A percentile compares a stretch with the other conserved stretches of the same genome.
Evolutionary conservation across 73 alveolate species (phyloP).

Genomic region (Effrenium voratum): DNA sequence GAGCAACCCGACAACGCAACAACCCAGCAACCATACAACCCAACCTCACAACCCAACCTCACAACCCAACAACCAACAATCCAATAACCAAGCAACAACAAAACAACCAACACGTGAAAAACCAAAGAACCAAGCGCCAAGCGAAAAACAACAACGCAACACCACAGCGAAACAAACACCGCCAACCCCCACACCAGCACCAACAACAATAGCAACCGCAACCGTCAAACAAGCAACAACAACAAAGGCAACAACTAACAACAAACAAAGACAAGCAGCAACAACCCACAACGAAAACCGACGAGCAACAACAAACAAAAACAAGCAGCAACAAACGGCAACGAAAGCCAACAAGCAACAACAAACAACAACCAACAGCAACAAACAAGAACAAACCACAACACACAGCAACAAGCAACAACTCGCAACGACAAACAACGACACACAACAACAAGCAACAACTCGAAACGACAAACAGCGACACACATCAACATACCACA

Average conservation of each 20-base stretch:
- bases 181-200: background rate
- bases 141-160: background rate
- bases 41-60: background rate
- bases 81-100: background rate
- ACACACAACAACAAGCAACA: too few species aligned
- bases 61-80: background rate
- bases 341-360: too few species aligned
- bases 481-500: too few species aligned
- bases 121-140: background rate
- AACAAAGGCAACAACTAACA: background rate
- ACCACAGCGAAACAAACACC: background rate
- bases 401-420: too few species aligned
- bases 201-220: background rate
- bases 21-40: background rate
- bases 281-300: background rate
- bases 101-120: background rate
- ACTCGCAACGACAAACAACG: too few species aligned
- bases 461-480: too few species aligned
- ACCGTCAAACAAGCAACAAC: background rate
- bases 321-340: background rate
- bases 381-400: too few species aligned
- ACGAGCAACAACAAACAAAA: background rate
- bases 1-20: too few species aligned
- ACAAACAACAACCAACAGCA: too few species aligned
- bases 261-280: background rate